Percentiles rank a stretch among this genome's conserved stretches.
Evolutionary conservation across 768 basidiomycete species (phyloP).

Genomic region (Pseudohyphozyma bogoriensis): DNA sequence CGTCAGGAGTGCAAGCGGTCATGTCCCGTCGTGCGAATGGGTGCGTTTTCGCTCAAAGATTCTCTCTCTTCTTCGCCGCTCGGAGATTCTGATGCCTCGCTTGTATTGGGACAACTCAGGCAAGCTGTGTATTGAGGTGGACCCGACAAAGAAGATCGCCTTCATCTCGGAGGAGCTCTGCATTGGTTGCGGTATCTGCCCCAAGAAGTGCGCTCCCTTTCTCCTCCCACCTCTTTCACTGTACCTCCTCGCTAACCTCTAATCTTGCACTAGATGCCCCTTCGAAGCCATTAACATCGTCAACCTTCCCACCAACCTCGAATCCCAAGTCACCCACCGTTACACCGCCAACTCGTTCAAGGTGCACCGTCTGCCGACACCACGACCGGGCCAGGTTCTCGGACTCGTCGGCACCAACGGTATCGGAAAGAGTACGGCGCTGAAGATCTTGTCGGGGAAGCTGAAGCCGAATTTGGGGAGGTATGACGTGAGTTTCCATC

Average conservation of each 20-base stretch:
- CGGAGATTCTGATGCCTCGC: too few species aligned
- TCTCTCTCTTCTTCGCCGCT: not conserved
- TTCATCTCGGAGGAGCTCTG: slow-evolving; percentile 98
- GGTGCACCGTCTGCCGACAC: slow-evolving; percentile 92
- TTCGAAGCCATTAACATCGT: slow-evolving; percentile 99
- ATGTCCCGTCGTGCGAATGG: slow-evolving; percentile 97
- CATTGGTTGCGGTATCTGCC: slow-evolving; percentile 99
- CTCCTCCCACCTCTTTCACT: not conserved
- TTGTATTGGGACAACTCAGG: too few species aligned
- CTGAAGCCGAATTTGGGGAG: slow-evolving; percentile 94
- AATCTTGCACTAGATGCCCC: slow-evolving; percentile 59
- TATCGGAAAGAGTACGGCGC: slow-evolving; percentile 96
- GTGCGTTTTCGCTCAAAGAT: slow-evolving; percentile 44
- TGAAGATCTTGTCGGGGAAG: slow-evolving; percentile 94
- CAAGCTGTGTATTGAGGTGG: slow-evolving; percentile 97
- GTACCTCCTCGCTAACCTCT: not conserved
- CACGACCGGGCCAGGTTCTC: slow-evolving; percentile 94
- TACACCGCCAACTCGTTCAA: slow-evolving; percentile 99
- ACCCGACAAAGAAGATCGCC: slow-evolving; percentile 69
- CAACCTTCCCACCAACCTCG: slow-evolving; percentile 94
- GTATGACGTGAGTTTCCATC: slow-evolving; percentile 62
- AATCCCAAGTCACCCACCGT: slow-evolving; percentile 91
- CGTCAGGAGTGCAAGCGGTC: slow-evolving; percentile 98
- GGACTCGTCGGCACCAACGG: slow-evolving; percentile 98
- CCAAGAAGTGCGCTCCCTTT: slow-evolving; percentile 76